These are phyloP conservation scores for Shiraia sp. DNA, from an alignment of 2,329 filamentous ascomycete genomes.

Conservation along the genomic window DNA sequence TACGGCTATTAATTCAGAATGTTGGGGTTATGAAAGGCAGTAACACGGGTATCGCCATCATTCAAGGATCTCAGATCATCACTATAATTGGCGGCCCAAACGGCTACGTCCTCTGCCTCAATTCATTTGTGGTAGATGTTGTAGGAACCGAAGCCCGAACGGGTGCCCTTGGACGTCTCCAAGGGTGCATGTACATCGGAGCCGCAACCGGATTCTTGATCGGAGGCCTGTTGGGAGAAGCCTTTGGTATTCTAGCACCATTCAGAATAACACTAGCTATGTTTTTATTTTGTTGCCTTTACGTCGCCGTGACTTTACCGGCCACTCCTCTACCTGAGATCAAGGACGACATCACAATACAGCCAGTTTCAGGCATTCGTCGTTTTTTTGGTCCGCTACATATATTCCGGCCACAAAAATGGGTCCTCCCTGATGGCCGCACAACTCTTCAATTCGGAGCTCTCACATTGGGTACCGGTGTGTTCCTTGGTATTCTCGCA, in stretches of 20 bases:
- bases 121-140: conserved; percentile 69
- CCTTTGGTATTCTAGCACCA: conserved; percentile 64
- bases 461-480: conserved; percentile 65
- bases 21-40: conserved; percentile 66
- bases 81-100: conserved; percentile 70
- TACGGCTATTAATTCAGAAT: conserved; percentile 66
- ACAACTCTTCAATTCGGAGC: conserved; percentile 63
- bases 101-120: conserved; percentile 70
- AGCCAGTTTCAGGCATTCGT: conserved; percentile 46
- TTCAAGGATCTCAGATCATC: conserved; percentile 69
- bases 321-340: conserved; percentile 51
- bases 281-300: conserved; percentile 52
- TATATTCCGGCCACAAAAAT: conserved; percentile 62
- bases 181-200: conserved; percentile 70
- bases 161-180: conserved; percentile 66
- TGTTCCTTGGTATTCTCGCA: conserved; percentile 69
- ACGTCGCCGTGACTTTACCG: conserved; percentile 49
- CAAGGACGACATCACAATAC: conserved; percentile 34
- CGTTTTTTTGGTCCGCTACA: conserved; percentile 67
- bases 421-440: conserved; percentile 56
- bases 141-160: conserved; percentile 64
- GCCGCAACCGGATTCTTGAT: conserved; percentile 66
- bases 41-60: conserved; percentile 66
- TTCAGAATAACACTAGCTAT: conserved; percentile 66
- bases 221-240: conserved; percentile 67